Conservation (phyloP, 306 rosid species). For the Heteromeles arbutifolia region DNA sequence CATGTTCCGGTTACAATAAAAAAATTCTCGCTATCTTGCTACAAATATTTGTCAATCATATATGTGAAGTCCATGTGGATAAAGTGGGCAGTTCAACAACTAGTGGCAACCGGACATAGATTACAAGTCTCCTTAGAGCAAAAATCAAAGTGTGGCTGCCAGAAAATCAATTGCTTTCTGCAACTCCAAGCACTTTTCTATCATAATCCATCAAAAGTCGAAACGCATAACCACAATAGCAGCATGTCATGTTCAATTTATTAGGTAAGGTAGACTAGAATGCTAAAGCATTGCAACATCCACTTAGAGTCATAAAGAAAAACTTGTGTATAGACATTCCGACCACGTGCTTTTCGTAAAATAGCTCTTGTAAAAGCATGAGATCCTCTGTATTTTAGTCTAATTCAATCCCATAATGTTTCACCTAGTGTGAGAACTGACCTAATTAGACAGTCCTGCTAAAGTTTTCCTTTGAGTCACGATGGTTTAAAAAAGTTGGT, state of each 20-base stretch:
- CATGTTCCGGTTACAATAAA: too few relatives aligned
- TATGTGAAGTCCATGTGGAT: background rate
- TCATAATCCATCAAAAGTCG: conserved; percentile 1
- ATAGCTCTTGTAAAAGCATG: too few relatives aligned
- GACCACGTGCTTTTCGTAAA: too few relatives aligned
- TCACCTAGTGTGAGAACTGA: too few relatives aligned
- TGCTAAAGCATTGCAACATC: background rate
- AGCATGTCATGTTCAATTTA: background rate
- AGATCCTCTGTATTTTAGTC: background rate
- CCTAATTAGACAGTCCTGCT: too few relatives aligned
- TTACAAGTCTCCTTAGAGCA: background rate
- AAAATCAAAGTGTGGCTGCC: conserved; percentile 1
- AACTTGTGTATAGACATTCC: too few relatives aligned
- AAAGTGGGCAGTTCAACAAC: conserved; percentile 14
- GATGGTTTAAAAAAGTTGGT: conserved; percentile 26
- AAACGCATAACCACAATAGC: conserved; percentile 2
- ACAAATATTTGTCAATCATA: background rate
- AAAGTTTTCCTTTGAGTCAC: background rate
- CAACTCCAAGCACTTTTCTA: background rate
- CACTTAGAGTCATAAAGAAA: background rate
- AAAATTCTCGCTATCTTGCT: background rate
- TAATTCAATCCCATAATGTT: too few relatives aligned
- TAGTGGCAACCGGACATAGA: background rate
- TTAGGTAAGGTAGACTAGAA: background rate
- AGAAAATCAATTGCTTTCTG: background rate